Percentiles rank a stretch among this genome's conserved stretches.
phyloP scores from a whole-genome alignment of 73 alveolate species.

The Uronychia binucleata region DNA sequence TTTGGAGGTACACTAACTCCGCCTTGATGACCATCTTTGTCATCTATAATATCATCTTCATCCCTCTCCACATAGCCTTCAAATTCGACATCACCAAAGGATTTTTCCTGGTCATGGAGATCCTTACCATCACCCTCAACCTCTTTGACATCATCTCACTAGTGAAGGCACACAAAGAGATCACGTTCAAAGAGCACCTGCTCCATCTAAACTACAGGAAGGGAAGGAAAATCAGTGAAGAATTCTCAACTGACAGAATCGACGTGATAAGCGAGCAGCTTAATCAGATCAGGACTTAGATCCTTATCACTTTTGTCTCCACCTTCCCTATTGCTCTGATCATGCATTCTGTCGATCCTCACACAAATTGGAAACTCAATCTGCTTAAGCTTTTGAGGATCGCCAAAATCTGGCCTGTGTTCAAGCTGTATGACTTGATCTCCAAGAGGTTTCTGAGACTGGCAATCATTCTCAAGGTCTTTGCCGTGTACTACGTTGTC shows the following conservation, averaged over 20 bases:
- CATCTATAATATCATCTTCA: conserved; percentile 32
- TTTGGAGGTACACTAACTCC: too few species aligned
- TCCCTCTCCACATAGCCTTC: conserved; percentile 42
- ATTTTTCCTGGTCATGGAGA: not conserved
- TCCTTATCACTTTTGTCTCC: not conserved
- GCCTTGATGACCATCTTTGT: too few species aligned
- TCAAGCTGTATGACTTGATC: not conserved
- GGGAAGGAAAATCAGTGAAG: not conserved
- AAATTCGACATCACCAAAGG: not conserved
- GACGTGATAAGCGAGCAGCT: not conserved
- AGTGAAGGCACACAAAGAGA: too few species aligned
- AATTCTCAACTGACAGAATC: not conserved
- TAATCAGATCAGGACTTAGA: not conserved
- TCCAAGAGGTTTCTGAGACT: not conserved
- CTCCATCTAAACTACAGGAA: not conserved
- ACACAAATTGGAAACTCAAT: not conserved
- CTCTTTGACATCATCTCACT: too few species aligned
- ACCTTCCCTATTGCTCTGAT: conserved; percentile 33
- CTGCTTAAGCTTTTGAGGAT: conserved; percentile 24
- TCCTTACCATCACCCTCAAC: too few species aligned
- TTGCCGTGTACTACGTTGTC: conserved; percentile 26
- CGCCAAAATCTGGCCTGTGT: conserved; percentile 30
- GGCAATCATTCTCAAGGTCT: conserved; percentile 17
- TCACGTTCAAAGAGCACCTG: not conserved
- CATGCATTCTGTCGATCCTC: not conserved